Evolutionary conservation across 306 rosid genomes (phyloP).

Genomic region (Begonia peltatifolia): DNA sequence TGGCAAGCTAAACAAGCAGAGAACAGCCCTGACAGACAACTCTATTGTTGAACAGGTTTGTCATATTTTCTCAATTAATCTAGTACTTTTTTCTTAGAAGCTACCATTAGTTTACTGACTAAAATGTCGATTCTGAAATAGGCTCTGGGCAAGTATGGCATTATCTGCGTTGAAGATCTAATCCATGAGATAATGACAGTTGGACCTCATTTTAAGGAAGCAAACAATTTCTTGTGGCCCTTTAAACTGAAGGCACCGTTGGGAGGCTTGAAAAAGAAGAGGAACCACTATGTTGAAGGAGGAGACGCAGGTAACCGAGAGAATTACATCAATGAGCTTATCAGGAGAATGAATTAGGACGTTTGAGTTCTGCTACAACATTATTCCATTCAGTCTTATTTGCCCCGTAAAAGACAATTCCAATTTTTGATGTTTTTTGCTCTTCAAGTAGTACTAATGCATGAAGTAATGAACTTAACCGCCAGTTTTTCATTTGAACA

Average conservation of each 20-base stretch:
- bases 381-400: too few species aligned
- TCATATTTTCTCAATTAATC: not conserved
- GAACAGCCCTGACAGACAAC: conserved; percentile 34
- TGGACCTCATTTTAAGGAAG: conserved; percentile 74
- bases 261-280: conserved; percentile 69
- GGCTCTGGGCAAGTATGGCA: conserved; percentile 68
- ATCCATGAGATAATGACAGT: conserved; percentile 67
- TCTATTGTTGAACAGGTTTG: conserved; percentile 26
- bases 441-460: too few species aligned
- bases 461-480: too few species aligned
- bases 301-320: conserved; percentile 80
- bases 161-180: conserved; percentile 58
- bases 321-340: conserved; percentile 51
- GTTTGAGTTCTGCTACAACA: too few species aligned
- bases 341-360: conserved; percentile 65
- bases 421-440: too few species aligned
- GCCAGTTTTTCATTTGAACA: too few species aligned
- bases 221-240: conserved; percentile 75
- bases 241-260: conserved; percentile 69
- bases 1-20: conserved; percentile 31
- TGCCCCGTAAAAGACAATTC: too few species aligned
- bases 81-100: not conserved
- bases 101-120: not conserved
- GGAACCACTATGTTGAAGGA: conserved; percentile 73
- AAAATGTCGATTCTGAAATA: conserved; percentile 11